Evolutionary conservation across 768 basidiomycete genomes (phyloP).

Genomic region (Suillus weaverae): DNA sequence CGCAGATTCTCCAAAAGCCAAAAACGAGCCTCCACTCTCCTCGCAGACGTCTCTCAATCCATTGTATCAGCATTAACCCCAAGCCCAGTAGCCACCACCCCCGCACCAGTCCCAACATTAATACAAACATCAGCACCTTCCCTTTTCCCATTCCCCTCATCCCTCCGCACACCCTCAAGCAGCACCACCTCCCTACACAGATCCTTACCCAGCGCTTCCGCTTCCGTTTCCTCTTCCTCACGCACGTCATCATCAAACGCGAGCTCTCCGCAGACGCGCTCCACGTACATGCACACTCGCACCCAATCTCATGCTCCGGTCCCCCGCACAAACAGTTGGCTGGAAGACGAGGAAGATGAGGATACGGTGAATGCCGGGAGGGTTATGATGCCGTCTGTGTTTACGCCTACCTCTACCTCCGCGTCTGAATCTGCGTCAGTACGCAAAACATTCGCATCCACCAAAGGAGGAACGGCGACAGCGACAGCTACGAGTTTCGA

Average conservation of each 20-base stretch:
- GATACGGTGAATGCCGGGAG: constrained; percentile 18
- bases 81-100: constrained; percentile 33
- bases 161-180: constrained; percentile 21
- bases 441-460: constrained; percentile 8
- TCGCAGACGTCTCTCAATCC: constrained; percentile 64
- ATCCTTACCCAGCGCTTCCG: constrained; percentile 12
- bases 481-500: constrained; percentile 24
- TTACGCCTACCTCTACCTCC: constrained; percentile 20
- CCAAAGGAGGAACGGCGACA: constrained; percentile 1
- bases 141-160: constrained; percentile 4
- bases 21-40: constrained; percentile 64
- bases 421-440: background rate
- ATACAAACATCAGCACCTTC: constrained; percentile 15
- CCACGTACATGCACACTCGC: constrained; percentile 9
- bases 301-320: constrained; percentile 13
- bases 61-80: constrained; percentile 50
- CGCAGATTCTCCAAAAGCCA: constrained; percentile 64
- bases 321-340: constrained; percentile 26
- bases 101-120: constrained; percentile 6
- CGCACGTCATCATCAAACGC: constrained; percentile 14
- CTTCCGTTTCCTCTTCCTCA: constrained; percentile 12
- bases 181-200: constrained; percentile 11
- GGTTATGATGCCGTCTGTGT: constrained; percentile 33
- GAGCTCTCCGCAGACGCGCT: constrained; percentile 20
- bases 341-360: constrained; percentile 43